Evolutionary conservation across 2,329 filamentous ascomycete genomes (phyloP).

Genomic region (Pseudocercospora fuligena): DNA sequence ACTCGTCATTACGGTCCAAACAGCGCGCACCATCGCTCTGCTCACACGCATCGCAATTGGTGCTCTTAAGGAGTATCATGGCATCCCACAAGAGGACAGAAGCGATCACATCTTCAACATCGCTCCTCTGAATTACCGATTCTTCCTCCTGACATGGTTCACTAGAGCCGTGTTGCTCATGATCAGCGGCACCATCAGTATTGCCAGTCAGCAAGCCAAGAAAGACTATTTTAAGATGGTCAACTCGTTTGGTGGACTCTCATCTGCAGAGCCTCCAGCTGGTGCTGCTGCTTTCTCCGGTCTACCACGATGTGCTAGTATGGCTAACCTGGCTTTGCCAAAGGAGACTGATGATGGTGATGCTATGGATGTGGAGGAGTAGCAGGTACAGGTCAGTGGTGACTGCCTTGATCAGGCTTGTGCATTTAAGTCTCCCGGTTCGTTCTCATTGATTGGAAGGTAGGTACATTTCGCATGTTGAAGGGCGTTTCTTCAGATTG

Average conservation of each 20-base stretch:
- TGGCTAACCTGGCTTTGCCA: background rate
- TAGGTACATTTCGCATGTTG: no score
- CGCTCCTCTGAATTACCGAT: background rate
- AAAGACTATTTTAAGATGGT: no score
- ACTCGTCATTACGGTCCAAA: background rate
- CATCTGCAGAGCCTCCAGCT: no score
- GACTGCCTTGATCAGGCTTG: no score
- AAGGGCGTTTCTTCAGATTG: no score
- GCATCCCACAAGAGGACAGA: background rate
- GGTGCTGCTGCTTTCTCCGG: background rate
- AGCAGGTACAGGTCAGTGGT: background rate
- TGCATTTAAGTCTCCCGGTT: no score
- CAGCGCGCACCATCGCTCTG: background rate
- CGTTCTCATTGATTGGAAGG: no score
- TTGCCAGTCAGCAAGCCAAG: background rate
- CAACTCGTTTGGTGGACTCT: no score
- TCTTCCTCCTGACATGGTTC: background rate
- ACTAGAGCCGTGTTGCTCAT: background rate
- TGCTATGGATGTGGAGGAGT: background rate
- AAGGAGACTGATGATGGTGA: background rate
- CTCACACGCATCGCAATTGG: background rate
- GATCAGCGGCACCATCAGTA: background rate
- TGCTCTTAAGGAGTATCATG: background rate
- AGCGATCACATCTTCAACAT: background rate
- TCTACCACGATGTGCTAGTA: background rate